Conservation (phyloP, 331 rosid species). For the Malus hybrid region DNA sequence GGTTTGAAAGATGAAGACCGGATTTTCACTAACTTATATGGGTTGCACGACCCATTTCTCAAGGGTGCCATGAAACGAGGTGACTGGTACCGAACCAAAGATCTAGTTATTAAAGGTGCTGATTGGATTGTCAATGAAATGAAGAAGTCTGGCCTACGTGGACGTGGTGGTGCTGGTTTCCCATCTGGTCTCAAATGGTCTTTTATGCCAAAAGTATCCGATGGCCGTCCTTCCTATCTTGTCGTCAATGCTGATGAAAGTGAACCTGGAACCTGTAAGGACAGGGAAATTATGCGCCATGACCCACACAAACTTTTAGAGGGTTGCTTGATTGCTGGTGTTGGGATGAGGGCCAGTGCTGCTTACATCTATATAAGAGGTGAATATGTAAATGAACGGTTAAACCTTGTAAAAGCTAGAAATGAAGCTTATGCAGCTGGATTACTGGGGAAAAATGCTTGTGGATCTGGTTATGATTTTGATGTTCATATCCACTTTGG, state of each 20-base stretch:
- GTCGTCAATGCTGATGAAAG: conserved; percentile 99
- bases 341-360: conserved; percentile 98
- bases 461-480: conserved; percentile 96
- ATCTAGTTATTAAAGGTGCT: conserved; percentile 79
- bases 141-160: conserved; percentile 97
- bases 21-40: conserved; percentile 90
- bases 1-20: conserved; percentile 96
- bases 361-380: conserved; percentile 96
- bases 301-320: conserved; percentile 93
- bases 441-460: conserved; percentile 90
- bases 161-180: conserved; percentile 99
- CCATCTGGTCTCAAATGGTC: conserved; percentile 99
- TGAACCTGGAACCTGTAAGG: conserved; percentile 99
- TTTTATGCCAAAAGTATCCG: conserved; percentile 96
- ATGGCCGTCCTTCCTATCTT: conserved; percentile 97
- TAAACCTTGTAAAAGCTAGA: conserved; percentile 81
- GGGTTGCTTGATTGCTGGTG: conserved; percentile 98
- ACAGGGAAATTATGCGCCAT: conserved; percentile 96
- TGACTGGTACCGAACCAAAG: conserved; percentile 93
- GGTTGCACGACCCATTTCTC: conserved; percentile 89
- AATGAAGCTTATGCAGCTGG: conserved; percentile 94
- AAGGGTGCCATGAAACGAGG: conserved; percentile 98
- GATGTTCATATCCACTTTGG: conserved; percentile 97
- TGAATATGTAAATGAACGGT: conserved; percentile 88
- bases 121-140: conserved; percentile 98